Evolutionary conservation across 768 basidiomycete genomes (phyloP).

Genomic region (Crassisporium funariophilum): DNA sequence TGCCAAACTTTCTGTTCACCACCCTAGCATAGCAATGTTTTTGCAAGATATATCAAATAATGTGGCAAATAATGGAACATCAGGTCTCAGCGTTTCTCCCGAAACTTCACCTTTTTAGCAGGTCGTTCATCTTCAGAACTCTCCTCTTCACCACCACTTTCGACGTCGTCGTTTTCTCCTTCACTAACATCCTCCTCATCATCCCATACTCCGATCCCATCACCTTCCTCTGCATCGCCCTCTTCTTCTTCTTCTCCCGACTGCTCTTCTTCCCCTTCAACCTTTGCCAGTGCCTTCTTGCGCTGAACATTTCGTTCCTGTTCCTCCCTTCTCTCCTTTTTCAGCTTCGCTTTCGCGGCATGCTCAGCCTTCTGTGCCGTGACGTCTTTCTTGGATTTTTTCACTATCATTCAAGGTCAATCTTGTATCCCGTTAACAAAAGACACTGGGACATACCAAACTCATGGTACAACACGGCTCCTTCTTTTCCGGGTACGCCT

Average conservation of each 20-base stretch:
- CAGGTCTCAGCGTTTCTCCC: constrained; percentile 43
- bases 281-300: constrained; percentile 58
- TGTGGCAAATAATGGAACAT: background rate
- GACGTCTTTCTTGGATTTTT: constrained; percentile 82
- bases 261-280: constrained; percentile 33
- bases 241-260: constrained; percentile 39
- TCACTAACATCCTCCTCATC: constrained; percentile 70
- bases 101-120: constrained; percentile 56
- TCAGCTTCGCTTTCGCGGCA: constrained; percentile 72
- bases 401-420: constrained; percentile 54
- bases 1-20: constrained; percentile 1
- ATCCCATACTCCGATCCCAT: constrained; percentile 46
- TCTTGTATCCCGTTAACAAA: constrained; percentile 2
- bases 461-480: constrained; percentile 91
- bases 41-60: constrained; percentile 9
- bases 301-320: constrained; percentile 89
- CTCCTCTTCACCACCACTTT: constrained; percentile 40
- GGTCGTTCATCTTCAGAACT: constrained; percentile 55
- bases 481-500: constrained; percentile 91
- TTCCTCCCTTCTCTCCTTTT: constrained; percentile 80
- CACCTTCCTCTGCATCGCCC: constrained; percentile 45
- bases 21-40: constrained; percentile 9
- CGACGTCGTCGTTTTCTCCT: constrained; percentile 46
- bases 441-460: constrained; percentile 62
- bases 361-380: constrained; percentile 70